Evolutionary conservation across 1,139 yeast genomes (phyloP).

Genomic region (Tardiomyces depauwii): DNA sequence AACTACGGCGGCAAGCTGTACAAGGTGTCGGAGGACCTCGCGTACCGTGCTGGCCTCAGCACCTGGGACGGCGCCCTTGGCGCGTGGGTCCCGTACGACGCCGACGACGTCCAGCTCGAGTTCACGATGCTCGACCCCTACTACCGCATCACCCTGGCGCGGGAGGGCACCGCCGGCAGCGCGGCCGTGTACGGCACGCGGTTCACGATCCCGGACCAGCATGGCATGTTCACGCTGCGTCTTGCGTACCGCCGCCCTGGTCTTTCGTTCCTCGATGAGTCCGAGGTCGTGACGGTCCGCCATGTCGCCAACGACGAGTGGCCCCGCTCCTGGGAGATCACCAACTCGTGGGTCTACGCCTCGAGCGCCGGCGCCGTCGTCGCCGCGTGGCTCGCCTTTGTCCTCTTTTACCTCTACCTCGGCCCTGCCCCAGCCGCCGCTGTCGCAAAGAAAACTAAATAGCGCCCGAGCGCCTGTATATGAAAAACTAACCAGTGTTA

Average conservation of each 20-base stretch:
- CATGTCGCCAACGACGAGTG: slow-evolving; percentile 95
- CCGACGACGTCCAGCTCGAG: slow-evolving; percentile 64
- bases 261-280: slow-evolving; percentile 51
- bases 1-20: slow-evolving; percentile 29
- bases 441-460: slow-evolving; percentile 6
- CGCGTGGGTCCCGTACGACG: slow-evolving; percentile 60
- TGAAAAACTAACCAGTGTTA: too few relatives aligned
- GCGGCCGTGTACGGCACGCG: slow-evolving; percentile 37
- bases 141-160: slow-evolving; percentile 48
- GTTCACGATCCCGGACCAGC: slow-evolving; percentile 85
- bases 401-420: slow-evolving; percentile 48
- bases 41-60: slow-evolving; percentile 47
- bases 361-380: slow-evolving; percentile 62
- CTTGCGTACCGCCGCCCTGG: slow-evolving; percentile 80
- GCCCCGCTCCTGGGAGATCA: slow-evolving; percentile 85
- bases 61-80: slow-evolving; percentile 43
- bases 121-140: slow-evolving; percentile 92
- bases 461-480: background rate
- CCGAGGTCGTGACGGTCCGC: slow-evolving; percentile 70
- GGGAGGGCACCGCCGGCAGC: slow-evolving; percentile 21
- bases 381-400: slow-evolving; percentile 64
- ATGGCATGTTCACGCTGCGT: slow-evolving; percentile 88
- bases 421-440: slow-evolving; percentile 2
- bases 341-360: slow-evolving; percentile 88
- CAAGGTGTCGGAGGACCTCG: slow-evolving; percentile 50